Evolutionary conservation across 148 eudicot genomes (phyloP).

Genomic region (Spergularia marina): DNA sequence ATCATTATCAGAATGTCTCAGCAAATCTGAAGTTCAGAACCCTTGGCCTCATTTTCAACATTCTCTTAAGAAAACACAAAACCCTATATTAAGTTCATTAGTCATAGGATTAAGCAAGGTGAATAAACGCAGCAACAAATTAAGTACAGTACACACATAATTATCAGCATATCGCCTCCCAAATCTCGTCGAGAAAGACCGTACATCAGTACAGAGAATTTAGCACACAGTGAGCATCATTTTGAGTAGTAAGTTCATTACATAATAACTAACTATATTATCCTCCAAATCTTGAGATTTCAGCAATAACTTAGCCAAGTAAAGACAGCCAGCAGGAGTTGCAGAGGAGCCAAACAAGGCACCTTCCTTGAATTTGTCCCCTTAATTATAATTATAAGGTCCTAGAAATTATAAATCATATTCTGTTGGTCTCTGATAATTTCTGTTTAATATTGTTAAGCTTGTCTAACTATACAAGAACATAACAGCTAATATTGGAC

Average conservation of each 20-base stretch:
- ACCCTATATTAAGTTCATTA: neutral
- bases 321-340: neutral
- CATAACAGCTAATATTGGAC: slow-evolving; percentile 30
- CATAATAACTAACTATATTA: neutral
- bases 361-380: slow-evolving; percentile 5
- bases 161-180: neutral
- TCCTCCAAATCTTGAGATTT: slow-evolving; percentile 13
- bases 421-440: slow-evolving; percentile 16
- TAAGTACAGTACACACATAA: slow-evolving; percentile 4
- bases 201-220: slow-evolving; percentile 29
- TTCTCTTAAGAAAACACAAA: no score
- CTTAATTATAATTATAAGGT: neutral
- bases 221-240: slow-evolving; percentile 13
- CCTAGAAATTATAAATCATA: slow-evolving; percentile 4
- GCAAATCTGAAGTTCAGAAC: neutral
- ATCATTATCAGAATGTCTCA: neutral
- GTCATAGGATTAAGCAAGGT: neutral
- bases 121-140: neutral
- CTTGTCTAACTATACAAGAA: slow-evolving; percentile 26
- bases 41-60: no score
- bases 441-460: slow-evolving; percentile 3
- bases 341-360: slow-evolving; percentile 11
- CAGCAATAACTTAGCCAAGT: slow-evolving; percentile 12
- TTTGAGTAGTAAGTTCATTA: neutral
- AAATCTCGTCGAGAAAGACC: neutral